A percentile compares a stretch with the other conserved stretches of the same genome.
Conservation (phyloP, 2,329 filamentous ascomycete genomes). For the Neofusicoccum umdonicola region DNA sequence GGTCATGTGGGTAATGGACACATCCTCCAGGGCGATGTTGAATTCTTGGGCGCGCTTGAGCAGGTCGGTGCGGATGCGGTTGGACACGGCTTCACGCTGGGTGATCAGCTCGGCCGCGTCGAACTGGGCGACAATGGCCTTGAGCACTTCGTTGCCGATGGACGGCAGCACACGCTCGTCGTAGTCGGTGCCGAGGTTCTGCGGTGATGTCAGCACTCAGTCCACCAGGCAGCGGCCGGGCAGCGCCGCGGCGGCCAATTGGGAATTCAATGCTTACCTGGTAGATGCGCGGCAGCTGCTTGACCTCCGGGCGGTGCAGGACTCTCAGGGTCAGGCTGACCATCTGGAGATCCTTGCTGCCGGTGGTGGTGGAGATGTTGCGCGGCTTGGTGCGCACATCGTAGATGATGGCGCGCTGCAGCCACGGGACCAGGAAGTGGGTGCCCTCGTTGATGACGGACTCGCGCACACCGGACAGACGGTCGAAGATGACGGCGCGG, state of each 20-base stretch:
- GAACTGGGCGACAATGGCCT: slow-evolving; percentile 55
- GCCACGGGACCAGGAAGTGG: slow-evolving; percentile 92
- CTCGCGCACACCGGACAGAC: slow-evolving; percentile 88
- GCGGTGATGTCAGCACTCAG: slow-evolving; percentile 19
- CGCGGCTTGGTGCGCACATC: slow-evolving; percentile 96
- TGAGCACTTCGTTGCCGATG: slow-evolving; percentile 56
- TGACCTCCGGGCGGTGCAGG: slow-evolving; percentile 89
- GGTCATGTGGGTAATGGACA: slow-evolving; percentile 99
- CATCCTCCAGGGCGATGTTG: slow-evolving; percentile 98
- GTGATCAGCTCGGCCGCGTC: slow-evolving; percentile 73
- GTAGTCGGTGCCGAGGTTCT: slow-evolving; percentile 98
- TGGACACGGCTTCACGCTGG: slow-evolving; percentile 92
- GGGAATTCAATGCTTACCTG: slow-evolving; percentile 62
- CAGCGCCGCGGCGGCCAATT: neutral
- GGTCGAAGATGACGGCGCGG: slow-evolving; percentile 96
- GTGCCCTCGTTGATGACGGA: slow-evolving; percentile 92
- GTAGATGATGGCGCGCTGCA: slow-evolving; percentile 91
- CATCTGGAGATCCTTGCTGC: slow-evolving; percentile 99
- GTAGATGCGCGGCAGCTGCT: slow-evolving; percentile 94
- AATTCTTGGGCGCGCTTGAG: slow-evolving; percentile 92
- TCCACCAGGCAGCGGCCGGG: neutral
- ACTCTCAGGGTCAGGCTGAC: slow-evolving; percentile 96
- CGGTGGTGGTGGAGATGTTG: slow-evolving; percentile 96
- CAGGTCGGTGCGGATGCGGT: slow-evolving; percentile 89
- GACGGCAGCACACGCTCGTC: slow-evolving; percentile 65